Conservation (phyloP, 139 green algal species). For the Coelastrella sp. region DNA sequence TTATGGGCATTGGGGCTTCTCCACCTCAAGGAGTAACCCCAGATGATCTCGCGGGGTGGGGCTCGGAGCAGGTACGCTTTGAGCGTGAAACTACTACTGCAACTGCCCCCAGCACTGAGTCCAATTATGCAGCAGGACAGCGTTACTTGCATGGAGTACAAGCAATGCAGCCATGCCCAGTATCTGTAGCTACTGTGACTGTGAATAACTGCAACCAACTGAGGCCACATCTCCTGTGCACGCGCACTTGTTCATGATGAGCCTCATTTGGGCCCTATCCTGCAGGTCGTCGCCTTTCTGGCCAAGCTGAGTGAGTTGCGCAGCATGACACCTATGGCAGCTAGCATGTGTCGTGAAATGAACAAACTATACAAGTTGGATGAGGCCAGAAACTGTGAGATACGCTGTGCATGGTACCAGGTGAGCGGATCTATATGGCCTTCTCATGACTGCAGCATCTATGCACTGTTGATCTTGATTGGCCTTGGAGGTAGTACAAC, state of each 20-base stretch:
- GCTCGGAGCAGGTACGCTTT: conserved; percentile 54
- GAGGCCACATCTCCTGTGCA: background rate
- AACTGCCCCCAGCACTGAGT: no score
- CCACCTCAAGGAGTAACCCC: conserved; percentile 41
- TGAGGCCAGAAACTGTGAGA: conserved; percentile 77
- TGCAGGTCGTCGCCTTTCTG: conserved; percentile 75
- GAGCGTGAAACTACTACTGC: background rate
- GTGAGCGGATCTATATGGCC: no score
- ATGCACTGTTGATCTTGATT: no score
- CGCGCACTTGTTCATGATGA: no score
- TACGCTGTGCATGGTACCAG: conserved; percentile 52
- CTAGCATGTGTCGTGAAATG: conserved; percentile 55
- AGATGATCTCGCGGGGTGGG: conserved; percentile 76
- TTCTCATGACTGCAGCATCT: no score
- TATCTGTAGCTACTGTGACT: no score
- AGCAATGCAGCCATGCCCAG: no score
- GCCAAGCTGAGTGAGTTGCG: conserved; percentile 75
- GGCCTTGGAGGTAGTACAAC: background rate
- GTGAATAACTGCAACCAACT: no score
- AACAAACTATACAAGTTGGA: conserved; percentile 74
- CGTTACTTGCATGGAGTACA: background rate
- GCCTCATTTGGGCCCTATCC: no score
- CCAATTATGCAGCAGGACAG: no score
- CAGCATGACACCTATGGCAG: conserved; percentile 47
- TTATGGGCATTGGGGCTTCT: conserved; percentile 72